phyloP scores from a whole-genome alignment of 2,329 filamentous ascomycete species.

The Basipetospora sp. region DNA sequence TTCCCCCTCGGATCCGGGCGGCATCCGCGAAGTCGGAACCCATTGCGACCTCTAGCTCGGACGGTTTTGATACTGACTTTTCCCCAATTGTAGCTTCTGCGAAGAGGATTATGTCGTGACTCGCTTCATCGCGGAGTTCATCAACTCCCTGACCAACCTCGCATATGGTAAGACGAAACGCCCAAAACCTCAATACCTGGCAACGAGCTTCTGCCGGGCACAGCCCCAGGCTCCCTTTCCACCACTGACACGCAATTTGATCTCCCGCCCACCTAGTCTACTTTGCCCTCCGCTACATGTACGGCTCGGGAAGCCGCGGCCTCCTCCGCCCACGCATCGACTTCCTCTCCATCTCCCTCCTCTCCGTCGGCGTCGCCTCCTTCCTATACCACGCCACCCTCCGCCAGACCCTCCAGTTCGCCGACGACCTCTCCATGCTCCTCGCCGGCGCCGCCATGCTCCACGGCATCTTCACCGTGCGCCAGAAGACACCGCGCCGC shows the following conservation, averaged over 20 bases:
- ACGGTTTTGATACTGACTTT: background rate
- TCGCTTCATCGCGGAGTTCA: constrained; percentile 27
- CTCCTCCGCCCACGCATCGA: constrained; percentile 20
- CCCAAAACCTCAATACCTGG: too few species aligned
- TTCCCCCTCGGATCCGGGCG: too few species aligned
- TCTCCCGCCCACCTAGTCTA: constrained; percentile 19
- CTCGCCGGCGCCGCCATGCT: constrained; percentile 36
- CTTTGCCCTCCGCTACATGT: constrained; percentile 24
- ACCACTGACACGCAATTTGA: background rate
- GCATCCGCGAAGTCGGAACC: too few species aligned
- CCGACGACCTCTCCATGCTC: constrained; percentile 46
- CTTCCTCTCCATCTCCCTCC: constrained; percentile 26
- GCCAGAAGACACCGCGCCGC: constrained; percentile 22
- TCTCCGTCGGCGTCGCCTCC: constrained; percentile 27
- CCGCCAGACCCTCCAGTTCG: constrained; percentile 27
- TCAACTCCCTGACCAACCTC: constrained; percentile 28
- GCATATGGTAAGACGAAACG: constrained; percentile 16
- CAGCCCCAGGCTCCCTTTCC: constrained; percentile 10
- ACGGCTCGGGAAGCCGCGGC: constrained; percentile 16
- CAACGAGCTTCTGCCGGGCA: too few species aligned
- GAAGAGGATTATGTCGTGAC: constrained; percentile 35
- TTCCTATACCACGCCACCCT: constrained; percentile 30
- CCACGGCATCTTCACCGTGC: constrained; percentile 31
- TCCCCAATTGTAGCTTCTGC: constrained; percentile 18
- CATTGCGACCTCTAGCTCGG: too few species aligned